Base-by-base conservation (phyloP, 257 asterid species). In the Schizonepeta tenuifolia region DNA sequence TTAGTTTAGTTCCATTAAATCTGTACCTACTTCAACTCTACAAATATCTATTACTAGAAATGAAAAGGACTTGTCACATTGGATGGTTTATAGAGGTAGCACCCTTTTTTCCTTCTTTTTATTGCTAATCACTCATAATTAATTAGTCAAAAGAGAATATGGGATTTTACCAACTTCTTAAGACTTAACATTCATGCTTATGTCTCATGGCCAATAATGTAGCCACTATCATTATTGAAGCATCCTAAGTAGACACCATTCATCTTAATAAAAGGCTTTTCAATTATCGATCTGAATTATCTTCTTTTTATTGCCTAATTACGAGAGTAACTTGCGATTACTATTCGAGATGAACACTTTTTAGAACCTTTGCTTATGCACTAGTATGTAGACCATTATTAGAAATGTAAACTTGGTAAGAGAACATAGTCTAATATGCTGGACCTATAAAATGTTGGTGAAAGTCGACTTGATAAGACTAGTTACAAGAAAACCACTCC, bases 111-210 rank as follows among this genome's bases (percentile, higher is more conserved):
- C 26, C 10, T 38, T 10, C 22, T 13, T 60, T 49, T 72, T 51
- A 63, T 56, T 70, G 49, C 18, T 67, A 49, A 58, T 71, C 79
- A 66, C 60, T 54, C 65, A 51, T 49, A 65, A 24, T 24, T 24
- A 24, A n/a, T n/a, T n/a, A 77, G 82, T 76, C 86, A 79, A 79
- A 18, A 76, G 44, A 14, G 71, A 73, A 82, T 63, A 61, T 76
- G 65, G 75, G 66, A 73, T 65, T 74, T 77, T 78, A 80, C 82
- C 83, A 56, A 77, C 77, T 77, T 74, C 79, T 4, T 24, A 67
- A 36, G 81, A 79, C 80, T 79, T 70, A 70, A 36, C 55, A 67
- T 43, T 21, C 73, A 65, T 65, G 58, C 49, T 76, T 71, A 70
- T 74, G 57, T 72, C 69, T 79, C 71, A 46, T 79, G 62, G 3